Conservation (phyloP, 2,329 filamentous ascomycete genomes). For the Clonostachys solani region DNA sequence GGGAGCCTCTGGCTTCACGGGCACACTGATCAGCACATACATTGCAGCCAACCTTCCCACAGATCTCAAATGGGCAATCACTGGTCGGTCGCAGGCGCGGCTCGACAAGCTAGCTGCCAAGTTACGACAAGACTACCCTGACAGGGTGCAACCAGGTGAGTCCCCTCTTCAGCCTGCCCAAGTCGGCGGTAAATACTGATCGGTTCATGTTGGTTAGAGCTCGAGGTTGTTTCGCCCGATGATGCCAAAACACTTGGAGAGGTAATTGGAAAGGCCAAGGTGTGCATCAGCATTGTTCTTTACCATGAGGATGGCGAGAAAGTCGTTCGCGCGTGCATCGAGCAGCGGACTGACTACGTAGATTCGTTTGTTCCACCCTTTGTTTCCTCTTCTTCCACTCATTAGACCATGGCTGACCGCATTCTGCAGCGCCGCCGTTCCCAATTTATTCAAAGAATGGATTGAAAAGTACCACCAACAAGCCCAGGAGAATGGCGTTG, state of each 20-base stretch:
- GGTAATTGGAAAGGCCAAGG: not conserved
- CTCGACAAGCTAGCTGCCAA: not conserved
- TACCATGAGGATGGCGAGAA: not conserved
- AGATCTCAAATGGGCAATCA: not conserved
- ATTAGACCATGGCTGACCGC: too few species aligned
- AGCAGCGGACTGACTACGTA: not conserved
- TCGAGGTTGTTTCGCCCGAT: not conserved
- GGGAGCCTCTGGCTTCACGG: conserved; percentile 1
- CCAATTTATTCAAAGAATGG: not conserved
- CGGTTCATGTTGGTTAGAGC: not conserved
- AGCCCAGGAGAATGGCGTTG: not conserved
- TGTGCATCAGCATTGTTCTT: not conserved
- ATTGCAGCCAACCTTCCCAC: conserved; percentile 1
- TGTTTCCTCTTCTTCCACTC: too few species aligned
- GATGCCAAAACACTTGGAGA: not conserved
- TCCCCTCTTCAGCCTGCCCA: too few species aligned
- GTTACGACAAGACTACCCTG: not conserved
- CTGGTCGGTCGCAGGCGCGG: not conserved
- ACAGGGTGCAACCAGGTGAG: conserved; percentile 1
- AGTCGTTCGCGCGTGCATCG: not conserved
- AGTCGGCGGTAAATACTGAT: not conserved
- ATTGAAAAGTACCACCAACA: not conserved
- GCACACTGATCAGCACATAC: not conserved
- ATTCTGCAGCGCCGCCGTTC: not conserved
- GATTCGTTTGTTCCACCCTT: not conserved